These are phyloP conservation scores for Ogataea nonfermentans DNA, from an alignment of 805 yeast genomes.

Conservation along the genomic window DNA sequence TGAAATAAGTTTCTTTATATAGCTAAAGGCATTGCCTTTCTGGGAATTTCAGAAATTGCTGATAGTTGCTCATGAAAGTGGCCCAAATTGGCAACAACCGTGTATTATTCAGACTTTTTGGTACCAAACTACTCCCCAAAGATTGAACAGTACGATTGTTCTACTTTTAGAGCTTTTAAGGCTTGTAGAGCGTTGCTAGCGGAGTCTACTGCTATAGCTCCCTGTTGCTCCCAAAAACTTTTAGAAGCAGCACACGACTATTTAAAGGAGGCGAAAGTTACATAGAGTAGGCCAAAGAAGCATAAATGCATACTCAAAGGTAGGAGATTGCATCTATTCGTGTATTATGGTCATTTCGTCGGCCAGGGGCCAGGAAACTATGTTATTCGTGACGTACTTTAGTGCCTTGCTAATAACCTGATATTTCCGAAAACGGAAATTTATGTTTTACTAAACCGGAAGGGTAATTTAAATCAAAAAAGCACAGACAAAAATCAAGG, in stretches of 20 bases:
- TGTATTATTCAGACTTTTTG: not conserved
- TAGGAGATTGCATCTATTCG: too few species aligned
- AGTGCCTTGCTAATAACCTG: slow-evolving; percentile 2
- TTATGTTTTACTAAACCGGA: slow-evolving; percentile 19
- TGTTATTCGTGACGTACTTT: not conserved
- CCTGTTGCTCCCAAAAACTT: slow-evolving; percentile 6
- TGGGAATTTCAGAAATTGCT: slow-evolving; percentile 18
- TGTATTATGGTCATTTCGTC: too few species aligned
- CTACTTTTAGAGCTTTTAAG: not conserved
- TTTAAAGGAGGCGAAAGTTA: not conserved
- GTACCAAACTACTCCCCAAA: not conserved
- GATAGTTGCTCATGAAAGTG: slow-evolving; percentile 6
- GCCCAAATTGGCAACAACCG: slow-evolving; percentile 4
- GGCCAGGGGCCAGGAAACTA: not conserved
- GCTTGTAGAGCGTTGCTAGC: not conserved
- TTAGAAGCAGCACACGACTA: slow-evolving; percentile 2
- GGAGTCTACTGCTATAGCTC: not conserved
- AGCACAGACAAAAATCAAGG: not conserved
- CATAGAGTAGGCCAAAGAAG: too few species aligned
- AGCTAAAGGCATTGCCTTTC: slow-evolving; percentile 17
- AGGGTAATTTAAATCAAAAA: slow-evolving; percentile 1
- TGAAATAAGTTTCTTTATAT: slow-evolving; percentile 12
- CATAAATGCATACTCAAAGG: too few species aligned
- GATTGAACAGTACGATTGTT: too few species aligned
- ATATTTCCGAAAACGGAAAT: slow-evolving; percentile 18